Base-by-base conservation (phyloP, 2,329 filamentous ascomycete genomes). In the Colletotrichum australisinense region DNA sequence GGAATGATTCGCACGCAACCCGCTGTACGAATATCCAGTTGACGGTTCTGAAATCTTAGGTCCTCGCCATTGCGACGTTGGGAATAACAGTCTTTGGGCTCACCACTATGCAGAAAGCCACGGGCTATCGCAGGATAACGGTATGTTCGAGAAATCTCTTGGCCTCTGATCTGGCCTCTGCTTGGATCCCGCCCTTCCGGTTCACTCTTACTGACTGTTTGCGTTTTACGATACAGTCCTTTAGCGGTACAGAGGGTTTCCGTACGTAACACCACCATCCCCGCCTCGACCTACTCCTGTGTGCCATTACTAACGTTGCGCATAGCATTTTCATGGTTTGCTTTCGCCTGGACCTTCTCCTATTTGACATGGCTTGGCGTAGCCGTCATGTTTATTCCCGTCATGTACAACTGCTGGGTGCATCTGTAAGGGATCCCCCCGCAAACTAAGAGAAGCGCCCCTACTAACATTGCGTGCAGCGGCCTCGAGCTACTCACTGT, bases 401-500 rank as follows among this genome's bases (percentile, higher is more conserved):
- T 74, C 42, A 74, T 75, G 75, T 76, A 76, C 71, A 76, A 76
- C 35, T 75, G 71, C 38, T 76, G 75, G 75, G 75, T 75, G 22
- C 75, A 76, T 53, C 71, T 76, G 75, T 76, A 69, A 22, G 73
- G 19, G 6, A 2, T 4, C 16, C 35, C n/a, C 52, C 3, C 11
- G 16, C 4, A 5, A 16, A 19, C 4, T 49, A 16, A 8, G 9
- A 11, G 9, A 12, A 24, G 16, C 11, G 24, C 28, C 11, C 4
- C 16, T 5, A 28, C 68, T 72, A 19, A 74, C 49, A 2, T 26
- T 14, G 4, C 35, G 19, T 26, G 12, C 3, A 76, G 75, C 3
- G 75, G 71, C 11, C 70, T 76, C 9, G 75, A 76, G 16, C 35
- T 75, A 16, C 67, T 76, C 32, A 74, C 70, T 9, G 63, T 76